phyloP scores from a whole-genome alignment of 345 rosid genomes.

The Durio zibethinus region DNA sequence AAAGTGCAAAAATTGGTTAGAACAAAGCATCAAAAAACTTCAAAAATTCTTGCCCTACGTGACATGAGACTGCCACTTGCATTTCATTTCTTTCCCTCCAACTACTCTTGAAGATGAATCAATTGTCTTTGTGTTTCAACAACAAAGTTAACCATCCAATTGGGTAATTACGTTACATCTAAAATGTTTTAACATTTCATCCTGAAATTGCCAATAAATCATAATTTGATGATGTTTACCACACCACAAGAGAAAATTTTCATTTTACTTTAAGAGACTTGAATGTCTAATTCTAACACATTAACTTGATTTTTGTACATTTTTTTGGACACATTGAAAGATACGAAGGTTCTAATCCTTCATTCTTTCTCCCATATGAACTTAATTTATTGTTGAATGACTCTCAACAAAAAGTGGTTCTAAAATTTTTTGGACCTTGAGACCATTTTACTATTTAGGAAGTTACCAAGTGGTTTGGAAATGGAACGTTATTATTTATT shows the following conservation, averaged over 20 bases:
- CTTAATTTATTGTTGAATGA: background rate
- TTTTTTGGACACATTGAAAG: background rate
- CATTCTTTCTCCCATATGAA: background rate
- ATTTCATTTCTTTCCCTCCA: background rate
- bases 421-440: background rate
- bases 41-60: background rate
- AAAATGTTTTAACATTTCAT: background rate
- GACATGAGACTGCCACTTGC: background rate
- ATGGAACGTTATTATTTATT: background rate
- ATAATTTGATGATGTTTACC: too few relatives aligned
- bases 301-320: background rate
- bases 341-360: background rate
- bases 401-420: background rate
- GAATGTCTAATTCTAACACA: conserved; percentile 3
- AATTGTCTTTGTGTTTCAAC: background rate
- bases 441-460: background rate
- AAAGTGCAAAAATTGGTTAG: background rate
- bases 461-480: background rate
- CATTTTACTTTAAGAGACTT: background rate
- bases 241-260: background rate
- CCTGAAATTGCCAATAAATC: background rate
- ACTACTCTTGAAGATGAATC: background rate
- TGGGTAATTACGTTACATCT: background rate
- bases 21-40: background rate
- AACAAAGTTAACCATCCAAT: background rate